phyloP scores from a whole-genome alignment of 2,329 filamentous ascomycete species.

The Eutypa lata region DNA sequence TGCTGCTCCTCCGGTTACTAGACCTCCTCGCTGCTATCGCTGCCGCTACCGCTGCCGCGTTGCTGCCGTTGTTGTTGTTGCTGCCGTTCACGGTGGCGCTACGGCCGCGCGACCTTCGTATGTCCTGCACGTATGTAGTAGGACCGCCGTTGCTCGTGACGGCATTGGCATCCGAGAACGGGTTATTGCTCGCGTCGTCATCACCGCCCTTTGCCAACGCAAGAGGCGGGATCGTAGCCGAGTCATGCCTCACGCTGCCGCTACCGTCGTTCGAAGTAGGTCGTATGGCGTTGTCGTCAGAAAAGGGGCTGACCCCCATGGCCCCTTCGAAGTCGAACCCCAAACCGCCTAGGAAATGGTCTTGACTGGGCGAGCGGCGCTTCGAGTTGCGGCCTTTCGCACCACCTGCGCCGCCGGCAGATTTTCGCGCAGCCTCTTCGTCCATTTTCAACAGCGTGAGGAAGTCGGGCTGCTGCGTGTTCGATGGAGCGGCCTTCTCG shows the following conservation, averaged over 20 bases:
- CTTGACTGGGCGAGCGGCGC: constrained; percentile 28
- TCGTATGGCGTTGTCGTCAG: constrained; percentile 40
- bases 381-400: constrained; percentile 16
- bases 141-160: constrained; percentile 27
- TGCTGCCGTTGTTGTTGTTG: constrained; percentile 21
- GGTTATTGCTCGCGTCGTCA: constrained; percentile 32
- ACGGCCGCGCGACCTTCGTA: constrained; percentile 47
- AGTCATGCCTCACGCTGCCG: constrained; percentile 29
- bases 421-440: constrained; percentile 24
- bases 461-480: constrained; percentile 38
- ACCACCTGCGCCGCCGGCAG: constrained; percentile 5
- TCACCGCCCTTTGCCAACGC: constrained; percentile 15
- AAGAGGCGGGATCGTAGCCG: constrained; percentile 36
- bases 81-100: constrained; percentile 33
- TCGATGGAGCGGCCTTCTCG: constrained; percentile 6
- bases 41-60: constrained; percentile 20
- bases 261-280: too few relatives aligned
- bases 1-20: constrained; percentile 35
- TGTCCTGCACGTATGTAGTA: constrained; percentile 43
- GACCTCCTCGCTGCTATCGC: constrained; percentile 16
- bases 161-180: constrained; percentile 49
- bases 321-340: constrained; percentile 32
- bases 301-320: constrained; percentile 35
- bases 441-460: constrained; percentile 41
- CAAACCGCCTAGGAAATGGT: constrained; percentile 39